Conservation (phyloP, 2,329 filamentous ascomycete genomes). For the Xylariomycetidae sp. region DNA sequence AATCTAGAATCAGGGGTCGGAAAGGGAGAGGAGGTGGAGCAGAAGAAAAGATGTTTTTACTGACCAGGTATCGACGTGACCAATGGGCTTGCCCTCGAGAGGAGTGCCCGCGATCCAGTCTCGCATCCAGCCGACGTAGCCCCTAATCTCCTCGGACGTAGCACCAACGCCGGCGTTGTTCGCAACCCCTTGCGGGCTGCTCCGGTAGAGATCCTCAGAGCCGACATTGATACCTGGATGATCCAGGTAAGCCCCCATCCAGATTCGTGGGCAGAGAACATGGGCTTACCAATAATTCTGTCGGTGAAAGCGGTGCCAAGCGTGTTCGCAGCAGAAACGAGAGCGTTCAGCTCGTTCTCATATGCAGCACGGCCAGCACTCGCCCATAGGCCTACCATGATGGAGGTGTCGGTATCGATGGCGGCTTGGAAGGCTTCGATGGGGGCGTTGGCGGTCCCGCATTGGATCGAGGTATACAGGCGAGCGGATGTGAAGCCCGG, state of each 20-base stretch:
- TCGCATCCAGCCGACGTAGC: conserved; percentile 24
- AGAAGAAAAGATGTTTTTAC: conserved; percentile 2
- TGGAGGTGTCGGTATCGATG: conserved; percentile 23
- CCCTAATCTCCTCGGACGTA: conserved; percentile 19
- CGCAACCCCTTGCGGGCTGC: conserved; percentile 17
- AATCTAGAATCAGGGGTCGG: too few species aligned
- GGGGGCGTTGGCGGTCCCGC: conserved; percentile 23
- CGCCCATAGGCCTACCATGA: conserved; percentile 25
- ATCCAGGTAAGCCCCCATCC: too few species aligned
- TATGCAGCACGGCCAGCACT: conserved; percentile 19
- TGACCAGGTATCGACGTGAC: conserved; percentile 26
- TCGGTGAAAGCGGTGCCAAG: conserved; percentile 21
- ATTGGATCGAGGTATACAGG: conserved; percentile 33
- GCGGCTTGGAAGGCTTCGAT: conserved; percentile 25
- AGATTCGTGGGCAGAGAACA: too few species aligned
- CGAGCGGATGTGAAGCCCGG: conserved; percentile 41
- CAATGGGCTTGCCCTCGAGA: conserved; percentile 22
- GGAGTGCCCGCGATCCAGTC: conserved; percentile 20
- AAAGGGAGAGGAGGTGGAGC: too few species aligned
- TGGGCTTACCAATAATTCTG: conserved; percentile 21
- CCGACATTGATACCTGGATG: conserved; percentile 27
- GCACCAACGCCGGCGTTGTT: conserved; percentile 22
- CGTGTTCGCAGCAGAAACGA: conserved; percentile 14
- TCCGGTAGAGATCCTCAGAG: conserved; percentile 27
- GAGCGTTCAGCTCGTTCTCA: conserved; percentile 23